A percentile compares a stretch with the other conserved stretches of the same genome.
Evolutionary conservation across 1,284 basidiomycete species (phyloP).

Genomic region (Ustilago bromivora): DNA sequence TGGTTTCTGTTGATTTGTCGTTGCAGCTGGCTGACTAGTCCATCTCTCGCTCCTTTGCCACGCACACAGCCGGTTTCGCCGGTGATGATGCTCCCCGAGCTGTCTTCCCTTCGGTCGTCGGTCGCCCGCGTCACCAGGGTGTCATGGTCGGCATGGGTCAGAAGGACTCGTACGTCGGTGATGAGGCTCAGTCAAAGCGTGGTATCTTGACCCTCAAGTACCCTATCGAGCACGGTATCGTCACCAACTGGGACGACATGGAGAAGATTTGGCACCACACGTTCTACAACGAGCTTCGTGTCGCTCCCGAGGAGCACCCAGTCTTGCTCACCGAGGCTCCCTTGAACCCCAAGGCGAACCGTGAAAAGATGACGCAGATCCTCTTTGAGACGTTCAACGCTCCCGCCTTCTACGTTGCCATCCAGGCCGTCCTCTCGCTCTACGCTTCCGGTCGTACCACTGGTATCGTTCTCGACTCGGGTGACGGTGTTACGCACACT

Average conservation of each 20-base stretch:
- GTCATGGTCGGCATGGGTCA: constrained; percentile 80
- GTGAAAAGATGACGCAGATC: constrained; percentile 97
- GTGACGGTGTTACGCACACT: constrained; percentile 92
- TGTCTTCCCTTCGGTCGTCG: constrained; percentile 82
- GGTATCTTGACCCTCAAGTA: constrained; percentile 89
- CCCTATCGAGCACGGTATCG: constrained; percentile 76
- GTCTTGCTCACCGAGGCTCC: constrained; percentile 93
- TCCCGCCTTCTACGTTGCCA: constrained; percentile 91
- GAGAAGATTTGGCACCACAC: constrained; percentile 70
- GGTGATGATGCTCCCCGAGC: constrained; percentile 83
- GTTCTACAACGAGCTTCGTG: constrained; percentile 73
- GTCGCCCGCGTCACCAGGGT: constrained; percentile 90
- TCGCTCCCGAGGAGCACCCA: constrained; percentile 84
- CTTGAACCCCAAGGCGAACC: constrained; percentile 92
- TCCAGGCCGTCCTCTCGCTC: constrained; percentile 91
- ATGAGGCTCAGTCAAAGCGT: constrained; percentile 94
- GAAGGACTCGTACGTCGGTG: constrained; percentile 72
- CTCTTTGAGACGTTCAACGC: constrained; percentile 98
- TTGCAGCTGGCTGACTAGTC: constrained; percentile 11
- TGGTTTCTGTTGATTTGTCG: not conserved
- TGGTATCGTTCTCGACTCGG: constrained; percentile 93
- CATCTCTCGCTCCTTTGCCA: not conserved
- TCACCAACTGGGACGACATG: constrained; percentile 84
- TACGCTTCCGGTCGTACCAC: constrained; percentile 92
- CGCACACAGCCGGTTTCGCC: constrained; percentile 73